Evolutionary conservation across 148 eudicot species (phyloP).

Genomic region (Chenopodium quinoa): DNA sequence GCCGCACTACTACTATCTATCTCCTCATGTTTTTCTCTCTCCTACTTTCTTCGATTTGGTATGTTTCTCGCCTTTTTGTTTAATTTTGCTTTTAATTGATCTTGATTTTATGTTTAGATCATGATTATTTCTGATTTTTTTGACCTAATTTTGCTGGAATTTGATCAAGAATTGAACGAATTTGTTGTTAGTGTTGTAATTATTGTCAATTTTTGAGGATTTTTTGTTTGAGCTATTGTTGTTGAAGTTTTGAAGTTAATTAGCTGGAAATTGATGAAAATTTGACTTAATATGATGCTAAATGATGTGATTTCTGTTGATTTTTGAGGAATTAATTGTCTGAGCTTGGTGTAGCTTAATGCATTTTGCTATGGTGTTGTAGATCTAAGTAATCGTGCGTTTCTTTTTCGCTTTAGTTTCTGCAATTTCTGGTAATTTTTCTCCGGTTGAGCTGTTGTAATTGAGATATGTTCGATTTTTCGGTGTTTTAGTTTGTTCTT

Average conservation of each 20-base stretch:
- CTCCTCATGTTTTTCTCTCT: slow-evolving; percentile 16
- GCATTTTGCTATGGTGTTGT: slow-evolving; percentile 8
- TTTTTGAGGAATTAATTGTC: not conserved
- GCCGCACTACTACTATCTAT: slow-evolving; percentile 14
- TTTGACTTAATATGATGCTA: not conserved
- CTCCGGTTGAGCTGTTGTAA: slow-evolving; percentile 2
- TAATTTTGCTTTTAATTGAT: not conserved
- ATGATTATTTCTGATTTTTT: not conserved
- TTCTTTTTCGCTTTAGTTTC: slow-evolving; percentile 1
- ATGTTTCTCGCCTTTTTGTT: slow-evolving; percentile 7
- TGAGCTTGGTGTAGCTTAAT: slow-evolving; percentile 12
- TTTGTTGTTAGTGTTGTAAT: slow-evolving; percentile 8
- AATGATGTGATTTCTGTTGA: not conserved
- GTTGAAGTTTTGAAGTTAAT: not conserved
- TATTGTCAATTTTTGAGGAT: not conserved
- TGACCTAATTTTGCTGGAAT: not conserved
- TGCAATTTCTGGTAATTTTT: slow-evolving; percentile 10
- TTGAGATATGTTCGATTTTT: slow-evolving; percentile 7
- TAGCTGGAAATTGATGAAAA: not conserved
- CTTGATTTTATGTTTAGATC: slow-evolving; percentile 1
- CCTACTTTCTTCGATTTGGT: slow-evolving; percentile 26
- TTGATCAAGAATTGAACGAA: not conserved
- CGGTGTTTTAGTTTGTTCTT: slow-evolving; percentile 13
- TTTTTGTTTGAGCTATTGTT: not conserved
- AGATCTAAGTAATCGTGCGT: slow-evolving; percentile 23